Conservation (phyloP, 768 basidiomycete genomes). For the Hemileccinum impolitum region DNA sequence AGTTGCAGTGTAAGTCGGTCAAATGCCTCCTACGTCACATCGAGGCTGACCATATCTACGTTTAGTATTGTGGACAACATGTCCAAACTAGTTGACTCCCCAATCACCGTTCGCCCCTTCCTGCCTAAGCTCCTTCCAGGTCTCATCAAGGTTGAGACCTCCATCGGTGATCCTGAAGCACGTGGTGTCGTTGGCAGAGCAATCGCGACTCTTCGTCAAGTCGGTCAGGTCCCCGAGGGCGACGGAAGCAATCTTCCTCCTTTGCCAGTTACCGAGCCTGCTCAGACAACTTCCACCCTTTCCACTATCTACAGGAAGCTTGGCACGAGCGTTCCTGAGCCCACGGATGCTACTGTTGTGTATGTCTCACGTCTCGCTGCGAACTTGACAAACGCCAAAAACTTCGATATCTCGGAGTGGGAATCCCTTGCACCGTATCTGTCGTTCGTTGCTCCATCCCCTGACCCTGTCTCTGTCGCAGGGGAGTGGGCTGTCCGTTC, state of each 20-base stretch:
- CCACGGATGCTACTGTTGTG: conserved; percentile 54
- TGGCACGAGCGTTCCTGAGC: conserved; percentile 54
- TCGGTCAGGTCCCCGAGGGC: conserved; percentile 80
- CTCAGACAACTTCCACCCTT: conserved; percentile 63
- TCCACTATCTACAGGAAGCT: conserved; percentile 83
- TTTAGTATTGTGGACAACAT: conserved; percentile 94
- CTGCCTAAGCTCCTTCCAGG: conserved; percentile 93
- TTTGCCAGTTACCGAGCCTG: conserved; percentile 70
- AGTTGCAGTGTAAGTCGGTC: conserved; percentile 82
- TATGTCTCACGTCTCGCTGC: conserved; percentile 81
- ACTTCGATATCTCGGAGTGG: conserved; percentile 90
- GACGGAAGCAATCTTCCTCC: conserved; percentile 93
- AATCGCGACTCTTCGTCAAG: conserved; percentile 92
- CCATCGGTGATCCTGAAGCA: conserved; percentile 97
- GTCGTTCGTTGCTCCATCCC: conserved; percentile 56
- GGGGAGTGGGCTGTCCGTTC: conserved; percentile 90
- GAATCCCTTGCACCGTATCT: conserved; percentile 77
- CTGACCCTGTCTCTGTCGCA: conserved; percentile 64
- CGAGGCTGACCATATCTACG: conserved; percentile 16
- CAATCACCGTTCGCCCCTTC: conserved; percentile 94
- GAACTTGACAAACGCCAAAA: conserved; percentile 84
- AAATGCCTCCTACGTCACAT: conserved; percentile 7
- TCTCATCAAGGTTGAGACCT: conserved; percentile 90
- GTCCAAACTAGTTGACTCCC: conserved; percentile 95
- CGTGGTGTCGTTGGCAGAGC: conserved; percentile 89